Conservation (phyloP, 208 protist species). For the Trichomonas tenax region DNA sequence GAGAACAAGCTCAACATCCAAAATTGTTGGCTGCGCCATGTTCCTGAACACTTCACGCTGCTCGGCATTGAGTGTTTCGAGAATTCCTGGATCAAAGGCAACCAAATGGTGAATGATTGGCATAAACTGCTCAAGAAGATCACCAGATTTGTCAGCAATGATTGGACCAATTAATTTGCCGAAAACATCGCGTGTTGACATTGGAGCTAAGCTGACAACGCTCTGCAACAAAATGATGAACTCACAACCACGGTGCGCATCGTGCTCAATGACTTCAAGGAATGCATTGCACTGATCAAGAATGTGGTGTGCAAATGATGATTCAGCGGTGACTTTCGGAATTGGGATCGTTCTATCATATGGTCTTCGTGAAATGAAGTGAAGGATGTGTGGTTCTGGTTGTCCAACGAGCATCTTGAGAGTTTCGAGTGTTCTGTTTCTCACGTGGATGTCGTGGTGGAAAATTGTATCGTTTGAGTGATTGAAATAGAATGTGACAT, state of each 20-base stretch:
- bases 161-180: background rate
- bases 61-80: background rate
- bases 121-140: background rate
- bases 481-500: background rate
- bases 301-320: background rate
- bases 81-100: background rate
- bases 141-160: background rate
- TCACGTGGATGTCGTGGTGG: background rate
- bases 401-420: background rate
- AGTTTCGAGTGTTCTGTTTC: background rate
- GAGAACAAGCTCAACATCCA: background rate
- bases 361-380: background rate
- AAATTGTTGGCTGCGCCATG: background rate
- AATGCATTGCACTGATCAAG: background rate
- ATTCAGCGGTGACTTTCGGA: background rate
- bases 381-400: background rate
- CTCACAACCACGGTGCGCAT: background rate
- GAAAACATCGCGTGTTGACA: background rate
- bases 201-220: background rate
- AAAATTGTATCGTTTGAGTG: background rate
- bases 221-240: background rate
- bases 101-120: background rate
- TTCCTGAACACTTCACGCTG: background rate
- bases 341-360: background rate
- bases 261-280: background rate